Evolutionary conservation across 495 filamentous ascomycete species (phyloP).

Genomic region (Podospora pseudopauciseta): DNA sequence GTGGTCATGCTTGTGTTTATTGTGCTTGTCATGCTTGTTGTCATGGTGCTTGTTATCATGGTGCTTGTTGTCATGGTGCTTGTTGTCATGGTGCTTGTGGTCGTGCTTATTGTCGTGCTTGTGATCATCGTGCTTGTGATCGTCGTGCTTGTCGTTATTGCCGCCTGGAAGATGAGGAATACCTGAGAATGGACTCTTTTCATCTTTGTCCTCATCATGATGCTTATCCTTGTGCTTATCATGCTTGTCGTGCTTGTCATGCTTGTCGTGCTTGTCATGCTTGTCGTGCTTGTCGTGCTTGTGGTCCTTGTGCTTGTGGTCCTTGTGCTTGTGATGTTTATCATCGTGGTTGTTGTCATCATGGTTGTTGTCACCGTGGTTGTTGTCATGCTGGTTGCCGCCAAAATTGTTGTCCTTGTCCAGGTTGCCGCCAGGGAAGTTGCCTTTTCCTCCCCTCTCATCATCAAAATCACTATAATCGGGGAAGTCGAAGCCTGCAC

Average conservation of each 20-base stretch:
- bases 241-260: constrained; percentile 5
- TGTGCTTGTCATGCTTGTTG: no score
- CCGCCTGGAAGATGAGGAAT: not conserved
- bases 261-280: constrained; percentile 5
- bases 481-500: not conserved
- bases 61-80: no score
- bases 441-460: not conserved
- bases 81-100: constrained; percentile 6
- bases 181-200: not conserved
- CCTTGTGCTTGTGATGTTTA: not conserved
- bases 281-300: constrained; percentile 6
- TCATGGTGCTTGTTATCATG: no score
- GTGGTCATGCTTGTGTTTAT: constrained; percentile 4
- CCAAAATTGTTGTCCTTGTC: constrained; percentile 1
- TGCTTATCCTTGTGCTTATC: constrained; percentile 9
- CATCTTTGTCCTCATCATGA: constrained; percentile 12
- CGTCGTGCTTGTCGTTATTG: not conserved
- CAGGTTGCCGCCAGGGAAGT: not conserved
- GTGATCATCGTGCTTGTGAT: constrained; percentile 7
- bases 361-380: not conserved
- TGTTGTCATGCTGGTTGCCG: no score
- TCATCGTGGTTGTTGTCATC: not conserved
- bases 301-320: constrained; percentile 14
- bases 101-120: constrained; percentile 10
- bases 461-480: no score